Base-by-base conservation (phyloP, 163 green algal genomes). In the Chlamydomonas reinhardtii region DNA sequence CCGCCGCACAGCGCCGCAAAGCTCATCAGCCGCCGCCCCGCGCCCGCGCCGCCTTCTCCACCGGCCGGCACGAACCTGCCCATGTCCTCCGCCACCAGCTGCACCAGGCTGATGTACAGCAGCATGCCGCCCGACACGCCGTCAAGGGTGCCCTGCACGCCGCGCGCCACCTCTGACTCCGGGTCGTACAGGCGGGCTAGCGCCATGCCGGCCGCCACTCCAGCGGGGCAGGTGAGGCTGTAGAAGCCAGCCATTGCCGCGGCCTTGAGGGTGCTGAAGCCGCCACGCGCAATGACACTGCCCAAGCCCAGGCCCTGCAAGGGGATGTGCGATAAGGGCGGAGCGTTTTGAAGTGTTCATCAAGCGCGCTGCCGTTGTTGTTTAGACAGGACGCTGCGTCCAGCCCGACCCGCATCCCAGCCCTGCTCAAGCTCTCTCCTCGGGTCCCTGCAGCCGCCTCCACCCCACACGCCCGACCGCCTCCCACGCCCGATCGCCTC, bases 21-120 rank as follows among this genome's bases (percentile, higher is more conserved):
- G 25, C 25, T 34, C 25, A 27, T 4, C 72, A 64, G 25, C 39
- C 39, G 39, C 2, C 17, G 14, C 24, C 39, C 39, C 14, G 37
- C 11, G 24, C 25, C 11, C 12, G 25, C 72, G 22, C 32, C 8
- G 15, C 72, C 39, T 2, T 4, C 32, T 24, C 24, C 39, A 14
- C 27, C 62, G 22, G 3, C 62, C 62, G 62, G 24, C 62, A 31
- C 16, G 16, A 70, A 8, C 4, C 52, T 27, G 16, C 70, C 35
- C 34, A 74, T 52, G 39, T 62, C 68, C 34, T 59, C 61, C 27
- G 59, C 52, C 5, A 74, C 19, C 43, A 72, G 59, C n/a, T 69
- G 37, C 31, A 89, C 89, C 65, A 94, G 88, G 24, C 74, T 76
- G 61, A 94, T 91, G 86, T 94, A 92, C 56, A 94, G 83, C 66